These are phyloP conservation scores for Apiotrichum siamense DNA, from an alignment of 1,284 basidiomycete genomes.

Conservation along the genomic window DNA sequence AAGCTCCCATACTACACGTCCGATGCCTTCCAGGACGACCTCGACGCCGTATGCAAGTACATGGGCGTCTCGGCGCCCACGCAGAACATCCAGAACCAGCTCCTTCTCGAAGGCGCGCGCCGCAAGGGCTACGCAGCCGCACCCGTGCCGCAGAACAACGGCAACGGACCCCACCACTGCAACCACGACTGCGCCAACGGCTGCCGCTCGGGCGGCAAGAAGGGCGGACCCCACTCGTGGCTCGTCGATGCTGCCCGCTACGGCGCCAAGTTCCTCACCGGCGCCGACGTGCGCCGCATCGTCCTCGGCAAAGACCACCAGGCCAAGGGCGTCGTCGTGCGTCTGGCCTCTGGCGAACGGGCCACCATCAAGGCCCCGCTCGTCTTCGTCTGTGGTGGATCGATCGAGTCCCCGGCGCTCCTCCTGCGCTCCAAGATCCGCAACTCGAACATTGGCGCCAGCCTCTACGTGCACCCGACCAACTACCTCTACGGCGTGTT, in stretches of 20 bases:
- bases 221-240: constrained; percentile 21
- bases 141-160: constrained; percentile 22
- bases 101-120: constrained; percentile 26
- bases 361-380: constrained; percentile 39
- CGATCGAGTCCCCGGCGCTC: constrained; percentile 49
- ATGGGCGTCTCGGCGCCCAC: constrained; percentile 11
- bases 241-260: constrained; percentile 19
- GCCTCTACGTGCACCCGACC: constrained; percentile 50
- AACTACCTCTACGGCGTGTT: constrained; percentile 48
- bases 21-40: constrained; percentile 2
- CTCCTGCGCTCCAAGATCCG: constrained; percentile 47
- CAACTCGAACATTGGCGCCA: constrained; percentile 49
- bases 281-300: constrained; percentile 41
- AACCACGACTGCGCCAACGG: constrained; percentile 15
- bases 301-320: constrained; percentile 29
- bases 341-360: constrained; percentile 20
- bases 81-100: constrained; percentile 20
- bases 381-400: constrained; percentile 47
- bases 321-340: constrained; percentile 29
- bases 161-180: constrained; percentile 3
- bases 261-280: constrained; percentile 15
- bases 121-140: constrained; percentile 16
- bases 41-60: constrained; percentile 7
- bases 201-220: constrained; percentile 18
- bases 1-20: constrained; percentile 12